Percentiles rank a stretch among this genome's conserved stretches.
These are phyloP conservation scores for Recurvomyces mirabilis DNA, from an alignment of 495 filamentous ascomycete species.

Conservation along the genomic window DNA sequence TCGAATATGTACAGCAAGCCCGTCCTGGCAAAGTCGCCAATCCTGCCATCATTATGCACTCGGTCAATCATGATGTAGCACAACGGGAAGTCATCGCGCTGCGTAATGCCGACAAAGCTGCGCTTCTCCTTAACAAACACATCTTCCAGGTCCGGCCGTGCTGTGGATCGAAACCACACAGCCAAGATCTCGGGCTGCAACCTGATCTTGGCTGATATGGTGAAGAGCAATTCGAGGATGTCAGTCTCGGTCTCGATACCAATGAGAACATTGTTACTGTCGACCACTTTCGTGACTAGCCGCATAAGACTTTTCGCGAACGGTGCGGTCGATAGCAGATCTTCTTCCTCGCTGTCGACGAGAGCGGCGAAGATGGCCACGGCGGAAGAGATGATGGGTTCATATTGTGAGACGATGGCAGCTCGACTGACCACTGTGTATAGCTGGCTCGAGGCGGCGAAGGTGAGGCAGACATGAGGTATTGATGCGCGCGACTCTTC, in stretches of 20 bases:
- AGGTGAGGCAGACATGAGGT: slow-evolving; percentile 79
- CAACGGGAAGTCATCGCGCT: slow-evolving; percentile 87
- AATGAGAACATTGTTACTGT: slow-evolving; percentile 48
- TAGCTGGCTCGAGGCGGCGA: slow-evolving; percentile 70
- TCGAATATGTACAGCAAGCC: slow-evolving; percentile 94
- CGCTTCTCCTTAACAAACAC: slow-evolving; percentile 39
- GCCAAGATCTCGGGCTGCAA: slow-evolving; percentile 72
- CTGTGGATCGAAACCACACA: slow-evolving; percentile 66
- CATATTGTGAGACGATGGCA: slow-evolving; percentile 64
- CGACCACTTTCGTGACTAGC: slow-evolving; percentile 57
- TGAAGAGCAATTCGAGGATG: slow-evolving; percentile 85
- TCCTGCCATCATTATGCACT: slow-evolving; percentile 83
- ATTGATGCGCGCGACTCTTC: slow-evolving; percentile 80
- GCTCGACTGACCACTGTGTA: slow-evolving; percentile 81
- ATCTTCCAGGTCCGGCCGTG: slow-evolving; percentile 20
- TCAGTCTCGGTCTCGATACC: slow-evolving; percentile 64
- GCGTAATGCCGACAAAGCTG: slow-evolving; percentile 69
- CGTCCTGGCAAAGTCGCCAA: slow-evolving; percentile 95
- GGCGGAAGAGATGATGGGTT: slow-evolving; percentile 68
- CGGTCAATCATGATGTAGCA: slow-evolving; percentile 94
- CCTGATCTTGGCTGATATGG: slow-evolving; percentile 86
- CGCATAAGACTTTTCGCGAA: slow-evolving; percentile 80
- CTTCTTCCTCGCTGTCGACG: slow-evolving; percentile 90
- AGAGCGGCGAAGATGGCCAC: slow-evolving; percentile 76
- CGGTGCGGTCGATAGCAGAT: slow-evolving; percentile 69